A percentile compares a stretch with the other conserved stretches of the same genome.
phyloP scores from a whole-genome alignment of 140 eudicot species.

The Oenanthe javanica region DNA sequence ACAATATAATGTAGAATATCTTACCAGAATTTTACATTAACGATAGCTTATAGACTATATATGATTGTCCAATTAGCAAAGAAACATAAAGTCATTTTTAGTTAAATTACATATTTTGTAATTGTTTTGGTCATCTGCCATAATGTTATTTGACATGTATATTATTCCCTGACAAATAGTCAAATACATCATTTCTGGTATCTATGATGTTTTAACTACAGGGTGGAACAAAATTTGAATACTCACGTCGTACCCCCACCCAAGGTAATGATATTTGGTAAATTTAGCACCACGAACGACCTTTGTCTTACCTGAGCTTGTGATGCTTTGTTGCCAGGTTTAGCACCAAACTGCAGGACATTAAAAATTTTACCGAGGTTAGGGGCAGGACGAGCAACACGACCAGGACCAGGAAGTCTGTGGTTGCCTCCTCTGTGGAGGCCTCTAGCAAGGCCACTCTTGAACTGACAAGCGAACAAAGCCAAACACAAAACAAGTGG shows the following conservation, averaged over 20 bases:
- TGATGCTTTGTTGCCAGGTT: conserved; percentile 12
- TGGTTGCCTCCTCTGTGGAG: not conserved
- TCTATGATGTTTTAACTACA: not conserved
- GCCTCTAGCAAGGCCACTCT: conserved; percentile 10
- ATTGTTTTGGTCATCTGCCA: not conserved
- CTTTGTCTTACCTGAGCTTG: conserved; percentile 21
- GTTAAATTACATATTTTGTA: not conserved
- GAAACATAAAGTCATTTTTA: too few species aligned
- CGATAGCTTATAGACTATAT: not conserved
- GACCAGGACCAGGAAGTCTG: conserved; percentile 7
- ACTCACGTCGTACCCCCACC: not conserved
- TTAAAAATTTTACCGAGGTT: conserved; percentile 16
- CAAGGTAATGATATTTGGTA: not conserved
- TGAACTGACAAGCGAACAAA: conserved; percentile 9
- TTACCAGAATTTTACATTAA: not conserved
- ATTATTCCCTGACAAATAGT: not conserved
- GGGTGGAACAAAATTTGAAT: not conserved
- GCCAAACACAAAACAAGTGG: conserved; percentile 10
- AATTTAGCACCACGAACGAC: not conserved
- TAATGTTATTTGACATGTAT: not conserved
- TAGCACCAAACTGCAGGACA: conserved; percentile 36
- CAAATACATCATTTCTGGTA: not conserved
- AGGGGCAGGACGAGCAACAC: not conserved
- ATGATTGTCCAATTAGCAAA: not conserved
- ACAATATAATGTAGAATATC: not conserved